phyloP scores from a whole-genome alignment of 2,329 filamentous ascomycete species.

The Apiospora sp. region DNA sequence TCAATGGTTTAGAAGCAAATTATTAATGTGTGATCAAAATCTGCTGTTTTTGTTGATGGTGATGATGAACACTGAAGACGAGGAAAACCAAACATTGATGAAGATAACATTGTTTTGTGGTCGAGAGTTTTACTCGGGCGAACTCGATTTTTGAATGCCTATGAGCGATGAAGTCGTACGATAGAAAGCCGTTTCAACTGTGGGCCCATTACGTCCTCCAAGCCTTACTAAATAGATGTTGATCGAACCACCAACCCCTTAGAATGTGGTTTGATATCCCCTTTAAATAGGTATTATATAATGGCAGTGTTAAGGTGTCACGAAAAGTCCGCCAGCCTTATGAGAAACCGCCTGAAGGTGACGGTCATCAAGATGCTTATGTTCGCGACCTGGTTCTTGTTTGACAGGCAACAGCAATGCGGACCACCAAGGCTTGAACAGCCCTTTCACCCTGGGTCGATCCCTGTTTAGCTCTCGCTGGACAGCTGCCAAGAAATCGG shows the following conservation, averaged over 20 bases:
- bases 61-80: neutral
- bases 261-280: neutral
- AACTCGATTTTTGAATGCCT: neutral
- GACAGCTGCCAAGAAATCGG: neutral
- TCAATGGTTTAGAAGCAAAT: conserved; percentile 18
- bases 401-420: neutral
- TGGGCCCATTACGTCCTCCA: neutral
- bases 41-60: neutral
- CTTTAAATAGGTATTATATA: neutral
- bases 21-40: conserved; percentile 18
- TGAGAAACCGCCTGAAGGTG: neutral
- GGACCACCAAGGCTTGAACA: neutral
- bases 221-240: neutral
- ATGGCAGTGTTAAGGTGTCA: neutral
- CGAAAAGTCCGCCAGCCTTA: neutral
- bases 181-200: neutral
- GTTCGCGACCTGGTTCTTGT: neutral
- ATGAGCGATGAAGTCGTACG: neutral
- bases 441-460: neutral
- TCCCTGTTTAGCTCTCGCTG: neutral
- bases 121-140: neutral
- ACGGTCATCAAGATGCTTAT: neutral
- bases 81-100: neutral
- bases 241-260: neutral
- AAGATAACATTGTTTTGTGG: neutral